Evolutionary conservation across 2,329 filamentous ascomycete genomes (phyloP), one percentile per base, ranked within the genome.

Genomic region (Tolypocladium pustulatum): DNA sequence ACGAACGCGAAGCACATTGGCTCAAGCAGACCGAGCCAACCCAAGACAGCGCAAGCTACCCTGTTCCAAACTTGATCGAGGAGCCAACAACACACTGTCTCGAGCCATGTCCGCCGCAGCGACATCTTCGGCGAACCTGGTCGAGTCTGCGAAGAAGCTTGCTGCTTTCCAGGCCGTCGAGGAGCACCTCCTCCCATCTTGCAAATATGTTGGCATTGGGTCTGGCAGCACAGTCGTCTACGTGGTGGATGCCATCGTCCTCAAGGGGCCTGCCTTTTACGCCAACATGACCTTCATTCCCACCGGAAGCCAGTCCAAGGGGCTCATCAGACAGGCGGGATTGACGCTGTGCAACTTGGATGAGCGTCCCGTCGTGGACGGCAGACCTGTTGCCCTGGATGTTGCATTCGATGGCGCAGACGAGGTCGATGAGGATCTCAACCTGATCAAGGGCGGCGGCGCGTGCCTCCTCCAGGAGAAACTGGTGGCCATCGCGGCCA

Each of bases 401-500:
- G 88, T 97, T 22, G 90, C 89, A 55, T 99, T 99, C 71, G 94
- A 99, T 69, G 94, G 94, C 57, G 94, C 94, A 4, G 94, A 99
- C 71, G 94, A 99, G 77, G 91, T 99, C 37, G 94, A 99, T 71
- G 86, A 90, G 54, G 89, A 95, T 57, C 76, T 99, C 61, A 99
- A 97, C 75, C 91, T 93, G 70, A 97, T 99, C 78, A 97, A 97
- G 78, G 94, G 94, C 58, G 94, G 94, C 55, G 94, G 94, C 60
- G 94, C 91, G n/a, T 99, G 94, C 74, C 76, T 97, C 59, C 96
- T 96, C 77, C 94, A 97, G 74, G 94, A 99, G 77, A 99, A 99
- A 78, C 80, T 99, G 40, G 92, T 99, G 5, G 92, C 92, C 6
- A 84, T 90, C 61, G 84, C 88, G 55, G 88, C 91, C 4, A 89